Conservation (phyloP, 108 stramenopile species). For the Cyclotella choctawhatcheeana region DNA sequence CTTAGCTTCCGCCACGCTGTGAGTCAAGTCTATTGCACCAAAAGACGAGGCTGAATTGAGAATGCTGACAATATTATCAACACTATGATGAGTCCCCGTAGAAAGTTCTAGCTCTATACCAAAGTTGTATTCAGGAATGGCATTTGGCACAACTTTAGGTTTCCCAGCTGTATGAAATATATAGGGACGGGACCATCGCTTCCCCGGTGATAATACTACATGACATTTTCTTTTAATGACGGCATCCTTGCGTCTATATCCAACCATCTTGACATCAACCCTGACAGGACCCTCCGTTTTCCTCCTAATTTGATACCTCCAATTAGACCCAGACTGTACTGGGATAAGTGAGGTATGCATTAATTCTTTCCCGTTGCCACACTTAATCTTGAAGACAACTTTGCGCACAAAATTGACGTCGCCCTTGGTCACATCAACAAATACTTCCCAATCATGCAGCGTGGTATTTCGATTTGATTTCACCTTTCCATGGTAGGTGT, state of each 20-base stretch:
- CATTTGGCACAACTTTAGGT: background rate
- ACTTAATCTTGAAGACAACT: conserved; percentile 1
- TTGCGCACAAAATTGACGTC: background rate
- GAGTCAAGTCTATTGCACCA: background rate
- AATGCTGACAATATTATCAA: background rate
- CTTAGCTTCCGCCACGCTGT: background rate
- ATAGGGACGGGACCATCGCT: background rate
- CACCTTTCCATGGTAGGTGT: too few species aligned
- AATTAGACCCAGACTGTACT: background rate
- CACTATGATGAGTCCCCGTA: background rate
- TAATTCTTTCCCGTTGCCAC: background rate
- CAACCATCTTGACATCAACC: background rate
- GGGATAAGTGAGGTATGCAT: background rate
- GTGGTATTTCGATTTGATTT: too few species aligned
- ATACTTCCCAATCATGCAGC: conserved; percentile 1
- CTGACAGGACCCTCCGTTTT: background rate
- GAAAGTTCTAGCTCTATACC: conserved; percentile 8
- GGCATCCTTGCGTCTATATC: too few species aligned
- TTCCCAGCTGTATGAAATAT: background rate
- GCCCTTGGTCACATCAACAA: background rate
- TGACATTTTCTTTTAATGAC: background rate
- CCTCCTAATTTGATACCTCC: conserved; percentile 4
- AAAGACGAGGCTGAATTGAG: background rate
- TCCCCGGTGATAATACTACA: background rate
- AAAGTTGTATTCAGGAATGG: background rate